Evolutionary conservation across 805 yeast genomes (phyloP), one percentile per base, ranked within the genome.

Genomic region (Diddensiella caesifluorescens): DNA sequence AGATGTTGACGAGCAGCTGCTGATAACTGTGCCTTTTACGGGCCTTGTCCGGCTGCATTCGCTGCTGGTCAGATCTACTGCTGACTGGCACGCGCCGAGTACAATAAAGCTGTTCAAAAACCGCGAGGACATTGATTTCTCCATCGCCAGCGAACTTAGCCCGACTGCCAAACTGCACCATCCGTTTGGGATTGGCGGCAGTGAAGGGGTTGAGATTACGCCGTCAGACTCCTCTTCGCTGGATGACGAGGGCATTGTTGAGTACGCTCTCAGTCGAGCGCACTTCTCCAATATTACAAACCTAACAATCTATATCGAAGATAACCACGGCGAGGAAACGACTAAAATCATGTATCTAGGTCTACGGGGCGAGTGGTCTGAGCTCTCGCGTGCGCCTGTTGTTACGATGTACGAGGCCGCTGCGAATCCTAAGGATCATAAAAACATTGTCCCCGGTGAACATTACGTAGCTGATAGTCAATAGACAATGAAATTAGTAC

Each of bases 361-460:
- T 44, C 60, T 90, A 20, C 68, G 96, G 35, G 97, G 97, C 22
- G 64, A 60, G 41, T 64, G 56, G 53, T 39, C 57, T 19, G 45
- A 53, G 32, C 58, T 83, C 38, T 59, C 67, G 23, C 73, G 72
- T 47, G 85, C 83, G 31, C 95, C 95, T 0, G 75, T 86, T 13
- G 70, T 83, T 12, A 71, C 95, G 0, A 56, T 84, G 16, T 90
- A 89, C 60, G 97, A 90, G 62, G 75, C 88, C 42, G 94, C 95
- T 0, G 92, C 97, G 2, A 89, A 89, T 59, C 96, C 96, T 0
- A 77, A 81, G 1, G 97, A 89, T 58, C 97, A 90, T 60, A 77
- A 72, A 50, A 70, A 44, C 35, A 30, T 47, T 19, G 49, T 49
- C 9, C 50, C 55, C 18, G 53, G 49, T 2, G 50, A 51, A 35